Conservation (phyloP, 2,329 filamentous ascomycete species). For the Apiospora arundinis region DNA sequence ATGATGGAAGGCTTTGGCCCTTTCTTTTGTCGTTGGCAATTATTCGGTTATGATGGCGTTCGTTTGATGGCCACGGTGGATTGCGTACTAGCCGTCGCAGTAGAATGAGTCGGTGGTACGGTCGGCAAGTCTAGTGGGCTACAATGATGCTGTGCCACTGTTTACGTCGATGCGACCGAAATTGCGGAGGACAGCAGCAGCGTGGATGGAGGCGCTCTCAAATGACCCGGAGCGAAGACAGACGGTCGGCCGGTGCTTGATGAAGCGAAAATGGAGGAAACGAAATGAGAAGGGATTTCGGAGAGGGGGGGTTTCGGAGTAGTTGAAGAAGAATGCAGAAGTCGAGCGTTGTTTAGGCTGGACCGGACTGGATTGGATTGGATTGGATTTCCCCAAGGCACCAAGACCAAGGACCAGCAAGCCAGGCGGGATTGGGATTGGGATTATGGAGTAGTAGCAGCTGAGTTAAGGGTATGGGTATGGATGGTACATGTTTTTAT, state of each 20-base stretch:
- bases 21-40: constrained; percentile 3
- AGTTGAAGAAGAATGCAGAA: constrained; percentile 11
- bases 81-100: background rate
- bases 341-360: constrained; percentile 7
- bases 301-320: constrained; percentile 8
- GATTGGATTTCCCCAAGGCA: constrained; percentile 10
- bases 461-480: background rate
- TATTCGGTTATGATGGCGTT: constrained; percentile 9
- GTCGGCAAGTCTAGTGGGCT: constrained; percentile 6
- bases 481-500: background rate
- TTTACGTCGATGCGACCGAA: constrained; percentile 16
- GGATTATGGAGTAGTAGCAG: background rate
- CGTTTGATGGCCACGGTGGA: background rate
- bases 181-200: background rate
- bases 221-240: background rate
- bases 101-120: background rate
- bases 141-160: constrained; percentile 10
- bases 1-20: background rate
- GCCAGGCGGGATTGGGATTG: background rate
- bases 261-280: constrained; percentile 11
- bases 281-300: constrained; percentile 16
- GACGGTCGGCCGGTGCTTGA: constrained; percentile 6
- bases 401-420: constrained; percentile 2
- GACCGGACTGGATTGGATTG: background rate
- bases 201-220: background rate